Percentiles rank a stretch among this genome's conserved stretches.
Evolutionary conservation across 805 yeast genomes (phyloP).

Genomic region (Pichia occidentalis): DNA sequence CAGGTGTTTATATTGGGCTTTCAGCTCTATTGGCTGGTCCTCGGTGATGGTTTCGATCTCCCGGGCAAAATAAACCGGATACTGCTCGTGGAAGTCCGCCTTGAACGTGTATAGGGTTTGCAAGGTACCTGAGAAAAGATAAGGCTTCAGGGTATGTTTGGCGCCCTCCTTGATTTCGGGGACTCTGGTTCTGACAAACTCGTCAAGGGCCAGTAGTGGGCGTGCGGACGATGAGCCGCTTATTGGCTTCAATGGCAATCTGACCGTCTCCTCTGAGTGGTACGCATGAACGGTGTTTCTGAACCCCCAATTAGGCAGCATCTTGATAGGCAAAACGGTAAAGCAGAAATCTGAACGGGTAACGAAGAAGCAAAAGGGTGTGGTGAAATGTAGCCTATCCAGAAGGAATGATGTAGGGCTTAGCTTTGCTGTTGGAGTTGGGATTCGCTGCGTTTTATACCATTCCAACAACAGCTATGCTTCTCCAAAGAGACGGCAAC

Average conservation of each 20-base stretch:
- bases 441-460: no score
- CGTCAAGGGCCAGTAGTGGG: constrained; percentile 19
- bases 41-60: constrained; percentile 33
- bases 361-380: no score
- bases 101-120: constrained; percentile 45
- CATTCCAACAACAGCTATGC: no score
- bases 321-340: no score
- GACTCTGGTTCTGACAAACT: constrained; percentile 32
- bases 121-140: constrained; percentile 40
- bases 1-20: constrained; percentile 17
- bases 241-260: constrained; percentile 20
- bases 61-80: constrained; percentile 41
- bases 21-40: constrained; percentile 4
- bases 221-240: not conserved
- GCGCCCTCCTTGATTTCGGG: constrained; percentile 37
- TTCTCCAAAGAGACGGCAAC: no score
- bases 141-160: constrained; percentile 39
- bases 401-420: no score
- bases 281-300: constrained; percentile 26
- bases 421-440: no score
- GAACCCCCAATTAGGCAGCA: constrained; percentile 29
- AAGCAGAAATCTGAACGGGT: no score
- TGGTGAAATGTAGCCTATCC: no score
- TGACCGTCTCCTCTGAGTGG: constrained; percentile 21
- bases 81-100: constrained; percentile 36